phyloP scores from a whole-genome alignment of 495 filamentous ascomycete species.

The Staphylotrichum longicolle region DNA sequence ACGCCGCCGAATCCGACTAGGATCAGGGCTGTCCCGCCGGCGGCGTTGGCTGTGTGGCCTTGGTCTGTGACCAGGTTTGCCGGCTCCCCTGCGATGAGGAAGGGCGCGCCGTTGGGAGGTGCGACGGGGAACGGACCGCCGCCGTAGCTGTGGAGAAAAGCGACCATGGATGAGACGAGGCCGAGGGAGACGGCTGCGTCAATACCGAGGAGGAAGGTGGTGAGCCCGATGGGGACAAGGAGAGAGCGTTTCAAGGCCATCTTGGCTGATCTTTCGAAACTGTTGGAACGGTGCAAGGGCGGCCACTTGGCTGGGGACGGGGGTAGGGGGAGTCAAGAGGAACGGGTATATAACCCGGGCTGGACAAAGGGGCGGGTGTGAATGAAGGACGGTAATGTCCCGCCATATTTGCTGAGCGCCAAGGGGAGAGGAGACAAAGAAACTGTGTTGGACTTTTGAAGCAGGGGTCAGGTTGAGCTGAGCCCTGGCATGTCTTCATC shows the following conservation, averaged over 20 bases:
- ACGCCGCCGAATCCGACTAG: constrained; percentile 48
- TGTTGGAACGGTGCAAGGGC: too few species aligned
- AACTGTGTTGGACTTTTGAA: too few species aligned
- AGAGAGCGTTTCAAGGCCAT: not conserved
- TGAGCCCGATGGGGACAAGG: constrained; percentile 9
- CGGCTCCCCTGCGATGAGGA: constrained; percentile 44
- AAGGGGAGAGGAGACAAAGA: not conserved
- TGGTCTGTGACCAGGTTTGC: constrained; percentile 43
- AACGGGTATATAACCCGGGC: not conserved
- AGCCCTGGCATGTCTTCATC: too few species aligned
- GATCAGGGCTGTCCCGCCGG: constrained; percentile 50
- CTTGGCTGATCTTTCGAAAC: not conserved
- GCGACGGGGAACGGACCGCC: constrained; percentile 38
- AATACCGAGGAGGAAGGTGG: constrained; percentile 36
- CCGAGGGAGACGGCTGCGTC: constrained; percentile 46
- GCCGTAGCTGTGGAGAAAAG: constrained; percentile 44
- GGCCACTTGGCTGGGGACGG: not conserved
- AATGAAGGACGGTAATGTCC: not conserved
- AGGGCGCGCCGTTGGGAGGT: constrained; percentile 29
- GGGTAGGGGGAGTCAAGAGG: not conserved
- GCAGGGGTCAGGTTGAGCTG: too few species aligned
- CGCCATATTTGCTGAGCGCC: not conserved
- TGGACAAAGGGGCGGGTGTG: constrained; percentile 7
- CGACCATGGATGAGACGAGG: constrained; percentile 50
- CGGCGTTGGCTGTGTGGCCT: constrained; percentile 51